phyloP scores from a whole-genome alignment of 164 flowering plant genomes.

The Vitis amurensis region DNA sequence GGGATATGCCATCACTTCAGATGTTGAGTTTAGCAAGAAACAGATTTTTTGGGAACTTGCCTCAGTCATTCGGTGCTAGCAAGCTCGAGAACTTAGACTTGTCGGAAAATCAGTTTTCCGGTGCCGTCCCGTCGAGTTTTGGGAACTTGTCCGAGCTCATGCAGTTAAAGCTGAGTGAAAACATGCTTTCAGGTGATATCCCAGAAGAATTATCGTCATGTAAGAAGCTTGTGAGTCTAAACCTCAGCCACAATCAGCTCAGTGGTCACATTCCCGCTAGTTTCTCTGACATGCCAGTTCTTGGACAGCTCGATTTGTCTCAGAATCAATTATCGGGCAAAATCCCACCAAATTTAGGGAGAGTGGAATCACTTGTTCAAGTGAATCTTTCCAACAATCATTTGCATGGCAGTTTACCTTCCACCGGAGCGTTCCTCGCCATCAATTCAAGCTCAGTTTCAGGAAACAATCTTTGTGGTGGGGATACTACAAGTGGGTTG shows the following conservation, averaged over 20 bases:
- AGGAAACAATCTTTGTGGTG: slow-evolving; percentile 73
- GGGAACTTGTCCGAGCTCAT: slow-evolving; percentile 52
- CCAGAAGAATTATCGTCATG: slow-evolving; percentile 60
- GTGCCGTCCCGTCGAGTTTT: slow-evolving; percentile 43
- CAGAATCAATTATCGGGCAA: slow-evolving; percentile 59
- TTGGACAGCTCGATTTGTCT: slow-evolving; percentile 68
- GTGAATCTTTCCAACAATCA: slow-evolving; percentile 75
- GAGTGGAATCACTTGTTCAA: slow-evolving; percentile 56
- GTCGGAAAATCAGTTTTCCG: slow-evolving; percentile 63
- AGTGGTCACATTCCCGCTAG: slow-evolving; percentile 54
- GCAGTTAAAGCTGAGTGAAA: slow-evolving; percentile 48
- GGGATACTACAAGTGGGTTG: slow-evolving; percentile 41
- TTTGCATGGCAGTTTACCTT: slow-evolving; percentile 61
- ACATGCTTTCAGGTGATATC: slow-evolving; percentile 60
- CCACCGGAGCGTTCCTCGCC: slow-evolving; percentile 66
- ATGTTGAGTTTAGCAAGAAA: slow-evolving; percentile 69
- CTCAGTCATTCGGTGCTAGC: slow-evolving; percentile 46
- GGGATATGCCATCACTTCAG: slow-evolving; percentile 71
- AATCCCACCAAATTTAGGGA: slow-evolving; percentile 56
- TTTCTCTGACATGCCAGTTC: slow-evolving; percentile 60
- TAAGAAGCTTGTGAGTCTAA: slow-evolving; percentile 60
- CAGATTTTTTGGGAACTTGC: slow-evolving; percentile 55
- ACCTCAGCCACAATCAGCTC: slow-evolving; percentile 64
- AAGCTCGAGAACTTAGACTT: slow-evolving; percentile 65
- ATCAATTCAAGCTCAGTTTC: slow-evolving; percentile 61